A percentile compares a stretch with the other conserved stretches of the same genome.
These are phyloP conservation scores for Rubia occidens DNA, from an alignment of 305 asterid genomes.

Conservation along the genomic window DNA sequence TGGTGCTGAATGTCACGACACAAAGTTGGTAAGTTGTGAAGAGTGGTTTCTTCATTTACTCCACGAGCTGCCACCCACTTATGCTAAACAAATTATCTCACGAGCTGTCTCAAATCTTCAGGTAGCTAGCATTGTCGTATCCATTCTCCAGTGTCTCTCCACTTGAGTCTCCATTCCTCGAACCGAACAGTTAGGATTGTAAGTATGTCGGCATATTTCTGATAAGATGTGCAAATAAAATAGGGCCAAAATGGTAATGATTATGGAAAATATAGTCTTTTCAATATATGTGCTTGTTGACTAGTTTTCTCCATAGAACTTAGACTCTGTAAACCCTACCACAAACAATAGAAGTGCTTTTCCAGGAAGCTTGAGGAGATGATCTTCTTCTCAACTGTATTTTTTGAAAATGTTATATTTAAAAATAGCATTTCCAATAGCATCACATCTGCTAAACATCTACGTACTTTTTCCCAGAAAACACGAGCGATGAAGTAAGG, in stretches of 20 bases:
- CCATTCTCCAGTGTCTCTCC: conserved; percentile 95
- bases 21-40: no score
- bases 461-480: conserved; percentile 52
- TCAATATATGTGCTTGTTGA: conserved; percentile 78
- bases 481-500: conserved; percentile 20
- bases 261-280: conserved; percentile 75
- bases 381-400: conserved; percentile 62
- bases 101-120: conserved; percentile 64
- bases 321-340: conserved; percentile 96
- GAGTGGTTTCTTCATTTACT: conserved; percentile 75
- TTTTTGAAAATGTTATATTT: conserved; percentile 67
- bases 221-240: conserved; percentile 79
- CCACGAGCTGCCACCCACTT: conserved; percentile 97
- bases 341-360: conserved; percentile 81
- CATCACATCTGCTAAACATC: conserved; percentile 63
- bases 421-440: conserved; percentile 41
- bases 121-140: conserved; percentile 95
- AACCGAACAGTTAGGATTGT: conserved; percentile 71
- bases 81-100: conserved; percentile 76
- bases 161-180: conserved; percentile 82
- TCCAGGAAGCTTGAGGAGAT: conserved; percentile 60
- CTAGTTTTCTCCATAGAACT: conserved; percentile 89
- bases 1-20: conserved; percentile 83
- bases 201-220: conserved; percentile 96
- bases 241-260: conserved; percentile 84